These are phyloP conservation scores for Xylaria grammica DNA, from an alignment of 495 filamentous ascomycete species.

Conservation along the genomic window DNA sequence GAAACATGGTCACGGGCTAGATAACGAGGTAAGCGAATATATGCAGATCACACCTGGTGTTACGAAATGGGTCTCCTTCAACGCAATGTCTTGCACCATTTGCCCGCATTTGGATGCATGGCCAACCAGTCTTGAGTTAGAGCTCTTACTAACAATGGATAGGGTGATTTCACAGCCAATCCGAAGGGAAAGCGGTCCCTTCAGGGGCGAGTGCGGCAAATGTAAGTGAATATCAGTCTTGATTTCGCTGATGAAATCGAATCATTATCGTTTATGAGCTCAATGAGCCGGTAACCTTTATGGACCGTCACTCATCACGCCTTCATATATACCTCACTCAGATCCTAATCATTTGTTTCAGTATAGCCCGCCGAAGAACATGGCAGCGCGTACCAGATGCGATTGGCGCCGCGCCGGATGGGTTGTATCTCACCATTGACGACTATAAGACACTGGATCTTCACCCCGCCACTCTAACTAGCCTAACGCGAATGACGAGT, in stretches of 20 bases:
- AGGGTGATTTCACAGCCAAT: conserved; percentile 37
- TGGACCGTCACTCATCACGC: not conserved
- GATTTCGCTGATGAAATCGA: not conserved
- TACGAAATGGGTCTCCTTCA: not conserved
- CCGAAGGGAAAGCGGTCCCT: conserved; percentile 31
- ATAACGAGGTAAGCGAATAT: conserved; percentile 32
- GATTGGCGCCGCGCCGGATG: conserved; percentile 24
- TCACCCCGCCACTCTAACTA: conserved; percentile 38
- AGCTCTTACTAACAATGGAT: not conserved
- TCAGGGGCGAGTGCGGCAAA: conserved; percentile 36
- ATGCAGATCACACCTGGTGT: not conserved
- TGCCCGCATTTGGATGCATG: not conserved
- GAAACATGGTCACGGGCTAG: conserved; percentile 33
- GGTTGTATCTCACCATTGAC: conserved; percentile 33
- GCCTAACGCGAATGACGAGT: conserved; percentile 34
- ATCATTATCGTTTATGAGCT: not conserved
- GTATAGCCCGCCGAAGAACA: conserved; percentile 33
- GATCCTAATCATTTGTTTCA: conserved; percentile 19
- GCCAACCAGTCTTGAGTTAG: not conserved
- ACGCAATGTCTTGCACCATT: not conserved
- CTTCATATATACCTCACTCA: not conserved
- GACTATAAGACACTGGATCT: conserved; percentile 38
- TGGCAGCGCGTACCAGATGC: conserved; percentile 20
- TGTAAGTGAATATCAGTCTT: conserved; percentile 31
- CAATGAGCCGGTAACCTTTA: not conserved